Evolutionary conservation across 2,329 filamentous ascomycete genomes (phyloP), one percentile per base, ranked within the genome.

Genomic region (Dactylellina sp.): DNA sequence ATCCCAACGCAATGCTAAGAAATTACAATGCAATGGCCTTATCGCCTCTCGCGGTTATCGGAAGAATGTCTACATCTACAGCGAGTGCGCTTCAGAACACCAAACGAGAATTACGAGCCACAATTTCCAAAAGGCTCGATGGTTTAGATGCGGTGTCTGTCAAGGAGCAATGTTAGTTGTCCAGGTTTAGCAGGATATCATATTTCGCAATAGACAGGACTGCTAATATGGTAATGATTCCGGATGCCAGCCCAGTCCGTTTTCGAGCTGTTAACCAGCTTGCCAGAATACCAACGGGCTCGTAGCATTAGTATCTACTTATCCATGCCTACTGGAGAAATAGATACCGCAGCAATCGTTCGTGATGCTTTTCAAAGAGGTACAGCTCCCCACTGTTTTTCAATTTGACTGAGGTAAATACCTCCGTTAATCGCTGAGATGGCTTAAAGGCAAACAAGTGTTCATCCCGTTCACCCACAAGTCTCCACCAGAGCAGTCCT

Each of bases 311-410:
- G 91, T 77, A 85, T 99, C 65, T 99, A 96, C 80, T 85, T 99
- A 14, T 95, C 94, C 9, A 99, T 99, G 95, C 93, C 93, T 0
- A 83, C 84, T 7, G 90, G 89, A 22, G 95, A 99, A 82, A 86
- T 97, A 24, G 91, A 93, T 77, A 99, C 95, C 1, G 88, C 89
- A 57, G 84, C 85, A 53, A 92, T 98, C 62, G 92, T 98, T 7
- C 87, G 87, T 25, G 88, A 97, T 83, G 93, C 94, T 11, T 84
- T 99, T 24, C 82, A 57, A 7, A 62, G 61, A 35, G 76, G 75
- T 77, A 66, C 24, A 57, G n/a, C n/a, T n/a, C n/a, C n/a, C n/a
- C n/a, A n/a, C n/a, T 28, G 22, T 11, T n/a, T 12, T 5, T 24
- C 44, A 40, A 20, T 14, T 18, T 18, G 2, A 6, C 16, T 32